Percentiles rank a stretch among this genome's conserved stretches.
Evolutionary conservation across 768 basidiomycete species (phyloP).

Genomic region (Cyclocybe cylindracea): DNA sequence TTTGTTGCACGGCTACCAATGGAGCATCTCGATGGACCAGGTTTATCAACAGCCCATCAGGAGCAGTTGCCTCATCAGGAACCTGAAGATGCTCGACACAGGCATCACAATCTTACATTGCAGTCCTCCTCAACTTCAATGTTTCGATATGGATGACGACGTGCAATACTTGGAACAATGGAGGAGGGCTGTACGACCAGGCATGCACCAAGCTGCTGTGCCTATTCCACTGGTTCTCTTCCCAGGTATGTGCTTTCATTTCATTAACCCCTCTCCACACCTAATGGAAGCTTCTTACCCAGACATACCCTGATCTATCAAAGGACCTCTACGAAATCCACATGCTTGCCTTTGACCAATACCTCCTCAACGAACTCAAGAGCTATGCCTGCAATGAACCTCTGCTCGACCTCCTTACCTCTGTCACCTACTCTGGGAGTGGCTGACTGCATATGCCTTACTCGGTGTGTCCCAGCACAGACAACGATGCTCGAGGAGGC

Average conservation of each 20-base stretch:
- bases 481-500: slow-evolving; percentile 11
- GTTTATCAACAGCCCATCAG: too few species aligned
- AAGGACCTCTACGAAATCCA: slow-evolving; percentile 22
- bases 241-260: slow-evolving; percentile 17
- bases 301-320: slow-evolving; percentile 25
- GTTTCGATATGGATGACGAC: slow-evolving; percentile 21
- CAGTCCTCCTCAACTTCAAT: slow-evolving; percentile 21
- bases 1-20: too few species aligned
- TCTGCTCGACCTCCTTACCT: slow-evolving; percentile 19
- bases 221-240: slow-evolving; percentile 22
- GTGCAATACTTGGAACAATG: slow-evolving; percentile 27
- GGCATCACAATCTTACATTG: slow-evolving; percentile 25
- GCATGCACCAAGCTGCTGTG: slow-evolving; percentile 24
- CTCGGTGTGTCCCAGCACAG: slow-evolving; percentile 17
- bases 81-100: slow-evolving; percentile 10
- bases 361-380: slow-evolving; percentile 15
- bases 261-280: not conserved
- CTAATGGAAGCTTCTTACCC: not conserved
- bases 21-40: too few species aligned
- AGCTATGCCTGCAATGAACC: slow-evolving; percentile 14
- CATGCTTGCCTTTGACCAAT: slow-evolving; percentile 19
- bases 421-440: slow-evolving; percentile 26
- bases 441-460: slow-evolving; percentile 23
- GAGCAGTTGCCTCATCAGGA: too few species aligned
- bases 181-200: slow-evolving; percentile 22